Base-by-base conservation (phyloP, 495 filamentous ascomycete genomes). In the Letharia lupina region DNA sequence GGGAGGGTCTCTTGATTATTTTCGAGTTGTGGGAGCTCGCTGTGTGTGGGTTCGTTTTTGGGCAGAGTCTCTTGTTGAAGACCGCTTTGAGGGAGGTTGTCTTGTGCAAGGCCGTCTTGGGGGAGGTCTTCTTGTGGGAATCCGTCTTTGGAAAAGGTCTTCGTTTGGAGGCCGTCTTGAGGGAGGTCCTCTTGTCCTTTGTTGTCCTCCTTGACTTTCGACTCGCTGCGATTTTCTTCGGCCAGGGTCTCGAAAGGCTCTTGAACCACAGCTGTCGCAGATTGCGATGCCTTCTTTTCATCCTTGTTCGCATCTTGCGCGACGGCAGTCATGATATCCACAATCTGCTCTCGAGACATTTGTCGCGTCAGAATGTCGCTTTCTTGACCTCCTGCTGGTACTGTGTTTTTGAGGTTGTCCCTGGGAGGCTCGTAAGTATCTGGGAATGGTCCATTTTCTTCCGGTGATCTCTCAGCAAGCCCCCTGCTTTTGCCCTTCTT, bases 401-500 rank as follows among this genome's bases (percentile, higher is more conserved):
- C 60, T 63, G 48, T 16, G 45, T 18, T 23, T 28, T 66, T 41
- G 42, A 23, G 6, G 16, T 48, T n/a, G 18, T 65, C 2, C n/a
- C 42, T 23, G 28, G 18, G 56, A 60, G 39, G 56, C 18, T 59
- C 42, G 5, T 3, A n/a, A 39, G 20, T 40, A 28, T 47, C n/a
- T 57, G 11, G 33, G 44, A 37, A 37, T 37, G 31, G 56, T 35
- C 31, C 63, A 16, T 12, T 65, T 50, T 23, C 41, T 6, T 40
- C 20, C 23, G 20, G 56, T 33, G 5, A 23, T 48, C 37, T 13
- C 18, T 54, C 59, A 31, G 56, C 7, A 42, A 61, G 20, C 23
- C 16, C 74, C 67, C 74, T 57, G 31, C 54, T 33, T 57, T 57
- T 57, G 7, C 54, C 72, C 47, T 74, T 73, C 69, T 73, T 75